Conservation (phyloP, 352 stramenopile species). For the Phytophthora constricta region DNA sequence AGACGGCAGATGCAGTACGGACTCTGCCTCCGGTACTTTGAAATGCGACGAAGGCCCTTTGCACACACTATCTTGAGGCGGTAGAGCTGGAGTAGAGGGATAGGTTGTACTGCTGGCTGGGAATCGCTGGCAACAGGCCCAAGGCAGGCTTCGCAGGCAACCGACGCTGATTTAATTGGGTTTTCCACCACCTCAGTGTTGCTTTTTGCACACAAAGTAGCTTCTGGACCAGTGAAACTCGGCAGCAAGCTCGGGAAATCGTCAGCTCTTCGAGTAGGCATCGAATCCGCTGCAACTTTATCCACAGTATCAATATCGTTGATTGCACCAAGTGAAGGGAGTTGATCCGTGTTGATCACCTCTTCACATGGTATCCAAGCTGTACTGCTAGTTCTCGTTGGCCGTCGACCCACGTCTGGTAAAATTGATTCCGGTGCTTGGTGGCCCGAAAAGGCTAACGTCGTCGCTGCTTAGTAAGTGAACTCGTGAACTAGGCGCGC, state of each 20-base stretch:
- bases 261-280: background rate
- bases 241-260: conserved; percentile 4
- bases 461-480: conserved; percentile 14
- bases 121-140: background rate
- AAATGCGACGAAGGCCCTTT: conserved; percentile 21
- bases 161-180: background rate
- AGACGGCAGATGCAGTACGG: conserved; percentile 38
- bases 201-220: conserved; percentile 8
- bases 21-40: conserved; percentile 26
- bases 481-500: background rate
- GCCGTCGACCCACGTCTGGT: conserved; percentile 6
- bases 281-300: background rate
- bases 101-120: conserved; percentile 5
- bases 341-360: background rate
- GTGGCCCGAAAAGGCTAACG: conserved; percentile 21
- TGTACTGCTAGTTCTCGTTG: conserved; percentile 9
- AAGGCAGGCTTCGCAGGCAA: background rate
- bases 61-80: conserved; percentile 31
- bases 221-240: background rate
- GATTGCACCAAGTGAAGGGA: background rate
- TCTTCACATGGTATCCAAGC: conserved; percentile 26
- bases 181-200: background rate
- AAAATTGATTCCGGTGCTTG: conserved; percentile 7
- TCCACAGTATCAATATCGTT: background rate
- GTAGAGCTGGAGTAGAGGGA: conserved; percentile 25